Percentiles rank a stretch among this genome's conserved stretches.
phyloP scores from a whole-genome alignment of 768 basidiomycete genomes.

The Xanthoconium purpureum region DNA sequence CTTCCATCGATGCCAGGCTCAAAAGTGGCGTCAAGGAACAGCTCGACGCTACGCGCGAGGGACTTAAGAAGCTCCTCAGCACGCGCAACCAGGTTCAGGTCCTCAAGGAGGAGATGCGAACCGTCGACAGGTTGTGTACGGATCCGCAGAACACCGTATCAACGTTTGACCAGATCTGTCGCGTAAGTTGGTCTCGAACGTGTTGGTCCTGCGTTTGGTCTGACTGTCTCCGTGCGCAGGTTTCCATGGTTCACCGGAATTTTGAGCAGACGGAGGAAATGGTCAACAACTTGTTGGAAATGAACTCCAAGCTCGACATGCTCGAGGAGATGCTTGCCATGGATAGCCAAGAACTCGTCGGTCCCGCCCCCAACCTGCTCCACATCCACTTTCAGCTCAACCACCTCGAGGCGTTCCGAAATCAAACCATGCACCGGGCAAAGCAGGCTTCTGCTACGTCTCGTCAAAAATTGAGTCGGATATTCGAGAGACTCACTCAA shows the following conservation, averaged over 20 bases:
- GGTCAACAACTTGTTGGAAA: conserved; percentile 90
- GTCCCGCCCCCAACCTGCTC: conserved; percentile 85
- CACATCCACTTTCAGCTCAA: conserved; percentile 89
- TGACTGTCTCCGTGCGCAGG: conserved; percentile 46
- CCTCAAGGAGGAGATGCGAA: conserved; percentile 83
- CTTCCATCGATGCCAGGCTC: conserved; percentile 86
- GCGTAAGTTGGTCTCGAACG: conserved; percentile 38
- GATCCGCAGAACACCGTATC: conserved; percentile 75
- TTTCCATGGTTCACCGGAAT: conserved; percentile 92
- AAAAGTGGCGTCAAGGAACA: conserved; percentile 92
- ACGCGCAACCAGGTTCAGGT: conserved; percentile 76
- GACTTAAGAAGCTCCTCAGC: conserved; percentile 74
- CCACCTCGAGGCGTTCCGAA: conserved; percentile 89
- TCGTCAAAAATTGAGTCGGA: conserved; percentile 64
- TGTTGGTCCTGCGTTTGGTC: not conserved
- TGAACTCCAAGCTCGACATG: conserved; percentile 79
- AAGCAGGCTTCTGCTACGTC: conserved; percentile 73
- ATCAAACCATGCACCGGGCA: conserved; percentile 92
- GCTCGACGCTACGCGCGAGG: conserved; percentile 85
- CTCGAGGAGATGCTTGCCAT: conserved; percentile 74
- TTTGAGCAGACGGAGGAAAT: conserved; percentile 95
- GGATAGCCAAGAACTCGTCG: conserved; percentile 73
- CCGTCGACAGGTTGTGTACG: conserved; percentile 69
- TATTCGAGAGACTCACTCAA: conserved; percentile 83
- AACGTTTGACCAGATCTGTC: conserved; percentile 94